Conservation (phyloP, 2,329 filamentous ascomycete species). For the Pestalotiopsis sp. region DNA sequence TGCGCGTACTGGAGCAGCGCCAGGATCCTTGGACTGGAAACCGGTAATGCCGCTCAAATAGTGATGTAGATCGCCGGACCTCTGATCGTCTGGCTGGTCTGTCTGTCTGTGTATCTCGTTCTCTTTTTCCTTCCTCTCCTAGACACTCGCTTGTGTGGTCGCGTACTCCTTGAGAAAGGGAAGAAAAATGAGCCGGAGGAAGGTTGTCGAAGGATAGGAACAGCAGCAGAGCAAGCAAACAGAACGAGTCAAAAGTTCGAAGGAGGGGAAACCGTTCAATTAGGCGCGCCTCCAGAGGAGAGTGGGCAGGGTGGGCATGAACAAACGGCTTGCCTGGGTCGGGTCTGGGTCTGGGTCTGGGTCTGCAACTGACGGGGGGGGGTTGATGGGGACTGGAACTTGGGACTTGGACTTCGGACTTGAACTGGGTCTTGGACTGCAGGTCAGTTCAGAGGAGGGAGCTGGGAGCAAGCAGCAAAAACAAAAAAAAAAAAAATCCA, state of each 20-base stretch:
- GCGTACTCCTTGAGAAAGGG: not conserved
- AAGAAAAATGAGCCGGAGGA: not conserved
- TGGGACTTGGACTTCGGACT: not conserved
- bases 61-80: not conserved
- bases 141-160: not conserved
- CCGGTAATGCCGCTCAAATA: not conserved
- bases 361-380: not conserved
- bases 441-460: not conserved
- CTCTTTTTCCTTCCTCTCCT: not conserved
- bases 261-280: conserved; percentile 11
- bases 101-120: not conserved
- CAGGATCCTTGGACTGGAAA: not conserved
- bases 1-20: not conserved
- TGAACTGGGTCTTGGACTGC: not conserved
- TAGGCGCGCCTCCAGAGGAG: conserved; percentile 6
- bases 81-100: not conserved
- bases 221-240: not conserved
- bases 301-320: not conserved
- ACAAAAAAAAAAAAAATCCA: no score
- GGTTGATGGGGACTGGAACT: not conserved
- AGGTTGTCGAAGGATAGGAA: not conserved
- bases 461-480: not conserved
- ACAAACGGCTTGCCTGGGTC: not conserved
- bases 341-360: not conserved
- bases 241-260: conserved; percentile 1